phyloP scores from a whole-genome alignment of 1,139 yeast genomes.

The Lipomyces yarrowii region DNA sequence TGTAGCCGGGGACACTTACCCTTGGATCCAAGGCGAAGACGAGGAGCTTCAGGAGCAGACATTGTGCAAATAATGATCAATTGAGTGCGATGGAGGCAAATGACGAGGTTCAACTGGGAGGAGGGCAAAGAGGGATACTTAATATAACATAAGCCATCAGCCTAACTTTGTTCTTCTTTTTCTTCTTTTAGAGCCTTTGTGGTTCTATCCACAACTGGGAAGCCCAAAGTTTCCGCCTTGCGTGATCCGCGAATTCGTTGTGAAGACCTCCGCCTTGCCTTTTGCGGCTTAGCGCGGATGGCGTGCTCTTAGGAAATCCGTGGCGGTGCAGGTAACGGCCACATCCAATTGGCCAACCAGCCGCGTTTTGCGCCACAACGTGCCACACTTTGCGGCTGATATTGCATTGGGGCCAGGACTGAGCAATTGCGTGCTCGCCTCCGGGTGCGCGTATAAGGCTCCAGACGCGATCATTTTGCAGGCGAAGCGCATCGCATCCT shows the following conservation, averaged over 20 bases:
- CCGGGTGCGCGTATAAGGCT: not conserved
- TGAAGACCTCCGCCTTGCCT: slow-evolving; percentile 1
- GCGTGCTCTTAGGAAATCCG: slow-evolving; percentile 16
- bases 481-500: too few relatives aligned
- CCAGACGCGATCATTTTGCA: not conserved
- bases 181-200: too few relatives aligned
- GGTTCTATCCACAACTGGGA: too few relatives aligned
- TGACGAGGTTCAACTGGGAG: not conserved
- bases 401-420: not conserved
- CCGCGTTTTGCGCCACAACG: not conserved
- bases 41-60: slow-evolving; percentile 31
- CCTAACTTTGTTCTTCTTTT: too few relatives aligned
- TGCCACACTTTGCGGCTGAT: not conserved
- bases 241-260: slow-evolving; percentile 3
- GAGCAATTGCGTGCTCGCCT: not conserved
- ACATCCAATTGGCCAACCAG: not conserved
- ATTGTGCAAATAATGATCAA: not conserved
- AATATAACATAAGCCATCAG: not conserved
- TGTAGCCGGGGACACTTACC: slow-evolving; percentile 5
- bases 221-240: not conserved
- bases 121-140: not conserved
- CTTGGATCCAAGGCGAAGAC: slow-evolving; percentile 32
- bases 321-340: not conserved
- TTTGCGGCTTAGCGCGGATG: slow-evolving; percentile 20
- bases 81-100: not conserved